Evolutionary conservation across 2,329 filamentous ascomycete genomes (phyloP), one percentile per base, ranked within the genome.

Genomic region (Diaporthe eres): DNA sequence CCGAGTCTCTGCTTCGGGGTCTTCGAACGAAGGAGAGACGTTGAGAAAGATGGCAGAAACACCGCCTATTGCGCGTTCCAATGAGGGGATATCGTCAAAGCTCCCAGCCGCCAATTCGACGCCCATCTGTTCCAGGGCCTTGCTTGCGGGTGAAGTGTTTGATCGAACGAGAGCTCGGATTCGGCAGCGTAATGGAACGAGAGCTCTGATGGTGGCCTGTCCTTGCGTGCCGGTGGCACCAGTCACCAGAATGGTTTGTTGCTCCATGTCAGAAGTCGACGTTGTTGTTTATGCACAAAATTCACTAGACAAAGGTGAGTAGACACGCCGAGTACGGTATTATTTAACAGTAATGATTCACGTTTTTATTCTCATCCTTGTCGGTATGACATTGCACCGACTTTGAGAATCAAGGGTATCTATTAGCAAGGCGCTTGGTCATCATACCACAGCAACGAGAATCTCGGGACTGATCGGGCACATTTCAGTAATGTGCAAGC

Each of bases 101-200:
- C 28, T 28, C 4, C 51, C 51, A 13, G 17, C 10, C 10, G 7
- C 25, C 1, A 55, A 10, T 31, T 55, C 51, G 51, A 17, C n/a
- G 25, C 25, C 51, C 4, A 28, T n/a, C n/a, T n/a, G n/a, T n/a
- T 55, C 25, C 25, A 55, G 51, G 4, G 9, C 3, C 12, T 55
- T 22, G n/a, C 10, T 28, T 31, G 12, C 51, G 25, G n/a, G 4
- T 17, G 51, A 31, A n/a, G 25, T 55, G 51, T 6, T 17, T 13
- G 25, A 55, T 28, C 25, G 51, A 28, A 55, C 51, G n/a, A 31
- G 25, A 17, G 51, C 12, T 55, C 51, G 51, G 15, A 55, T 28
- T 0, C 12, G 12, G 2, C 51, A 55, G 0, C 25, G n/a, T 55
- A 7, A 4, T 1, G n/a, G 51, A 55, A 28, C 0, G 5, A 55